These are phyloP conservation scores for Hyphochytrium catenoides DNA, from an alignment of 352 stramenopile species.

Conservation along the genomic window DNA sequence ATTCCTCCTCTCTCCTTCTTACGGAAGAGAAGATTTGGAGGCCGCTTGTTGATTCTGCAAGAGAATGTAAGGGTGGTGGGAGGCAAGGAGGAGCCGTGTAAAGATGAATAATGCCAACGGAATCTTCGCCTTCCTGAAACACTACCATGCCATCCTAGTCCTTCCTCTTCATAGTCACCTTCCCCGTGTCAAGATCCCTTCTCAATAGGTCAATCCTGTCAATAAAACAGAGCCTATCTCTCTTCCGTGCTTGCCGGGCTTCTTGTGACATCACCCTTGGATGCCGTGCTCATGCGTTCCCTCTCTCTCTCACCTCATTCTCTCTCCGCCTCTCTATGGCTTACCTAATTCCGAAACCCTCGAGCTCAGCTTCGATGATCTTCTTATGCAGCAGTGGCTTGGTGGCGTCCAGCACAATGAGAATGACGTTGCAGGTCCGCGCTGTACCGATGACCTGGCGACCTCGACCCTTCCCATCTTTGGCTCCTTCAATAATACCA, in stretches of 20 bases:
- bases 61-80: too few species aligned
- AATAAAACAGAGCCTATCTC: neutral
- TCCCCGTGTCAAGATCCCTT: neutral
- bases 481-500: slow-evolving; percentile 96
- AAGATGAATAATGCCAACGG: too few species aligned
- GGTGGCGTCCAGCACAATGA: slow-evolving; percentile 90
- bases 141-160: too few species aligned
- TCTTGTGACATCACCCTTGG: too few species aligned
- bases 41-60: slow-evolving; percentile 79
- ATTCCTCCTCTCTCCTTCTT: slow-evolving; percentile 92
- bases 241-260: too few species aligned
- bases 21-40: slow-evolving; percentile 85
- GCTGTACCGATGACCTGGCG: slow-evolving; percentile 90
- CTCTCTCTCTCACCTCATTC: too few species aligned
- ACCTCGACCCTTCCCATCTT: slow-evolving; percentile 88
- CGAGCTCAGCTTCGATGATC: slow-evolving; percentile 93
- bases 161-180: too few species aligned
- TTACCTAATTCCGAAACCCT: slow-evolving; percentile 87
- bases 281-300: too few species aligned
- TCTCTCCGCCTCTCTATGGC: too few species aligned
- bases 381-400: slow-evolving; percentile 96
- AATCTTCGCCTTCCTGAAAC: too few species aligned
- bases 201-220: neutral
- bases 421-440: slow-evolving; percentile 91
- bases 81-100: too few species aligned